phyloP scores from a whole-genome alignment of 148 eudicot species.

The Oxyria digyna region DNA sequence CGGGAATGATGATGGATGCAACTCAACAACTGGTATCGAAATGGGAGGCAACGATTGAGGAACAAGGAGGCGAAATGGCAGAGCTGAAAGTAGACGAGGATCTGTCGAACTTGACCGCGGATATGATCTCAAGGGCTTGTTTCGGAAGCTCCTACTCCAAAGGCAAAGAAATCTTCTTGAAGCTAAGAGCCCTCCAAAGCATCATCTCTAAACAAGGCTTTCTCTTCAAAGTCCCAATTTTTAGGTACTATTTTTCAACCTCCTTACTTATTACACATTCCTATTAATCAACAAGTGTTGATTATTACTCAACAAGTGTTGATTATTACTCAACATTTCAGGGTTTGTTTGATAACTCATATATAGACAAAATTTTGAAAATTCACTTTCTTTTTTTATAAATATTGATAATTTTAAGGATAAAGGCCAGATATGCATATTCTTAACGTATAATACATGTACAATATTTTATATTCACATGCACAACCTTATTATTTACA shows the following conservation, averaged over 20 bases:
- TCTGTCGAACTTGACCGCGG: constrained; percentile 47
- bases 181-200: constrained; percentile 28
- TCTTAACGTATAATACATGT: too few species aligned
- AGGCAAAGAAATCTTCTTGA: constrained; percentile 44
- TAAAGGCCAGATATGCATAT: too few species aligned
- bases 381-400: too few species aligned
- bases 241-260: neutral
- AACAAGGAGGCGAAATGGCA: constrained; percentile 18
- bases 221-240: neutral
- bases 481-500: too few species aligned
- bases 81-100: constrained; percentile 36
- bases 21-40: constrained; percentile 20
- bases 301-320: too few species aligned
- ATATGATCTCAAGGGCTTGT: constrained; percentile 50
- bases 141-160: constrained; percentile 43
- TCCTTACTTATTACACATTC: neutral
- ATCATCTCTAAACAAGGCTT: constrained; percentile 25
- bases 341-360: too few species aligned
- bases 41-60: constrained; percentile 30
- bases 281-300: neutral
- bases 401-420: too few species aligned
- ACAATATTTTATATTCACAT: too few species aligned
- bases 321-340: too few species aligned
- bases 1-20: constrained; percentile 35
- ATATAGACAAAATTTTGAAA: too few species aligned